These are phyloP conservation scores for Gloeostereum incarnatum DNA, from an alignment of 768 basidiomycete species.

Conservation along the genomic window DNA sequence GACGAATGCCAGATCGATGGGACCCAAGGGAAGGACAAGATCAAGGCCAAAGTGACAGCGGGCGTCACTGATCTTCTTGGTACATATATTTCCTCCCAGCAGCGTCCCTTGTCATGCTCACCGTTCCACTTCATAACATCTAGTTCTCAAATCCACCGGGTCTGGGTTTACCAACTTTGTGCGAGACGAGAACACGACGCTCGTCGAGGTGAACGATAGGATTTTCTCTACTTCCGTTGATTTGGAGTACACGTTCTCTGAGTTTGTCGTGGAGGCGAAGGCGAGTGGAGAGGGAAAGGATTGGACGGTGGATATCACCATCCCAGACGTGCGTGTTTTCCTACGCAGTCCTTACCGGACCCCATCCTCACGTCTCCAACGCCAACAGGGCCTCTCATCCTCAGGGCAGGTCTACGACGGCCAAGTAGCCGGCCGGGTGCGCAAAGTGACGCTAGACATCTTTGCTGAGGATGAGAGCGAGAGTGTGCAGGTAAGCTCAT, in stretches of 20 bases:
- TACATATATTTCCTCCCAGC: slow-evolving; percentile 21
- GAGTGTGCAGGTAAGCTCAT: slow-evolving; percentile 68
- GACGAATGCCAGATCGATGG: slow-evolving; percentile 65
- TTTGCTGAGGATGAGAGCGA: slow-evolving; percentile 88
- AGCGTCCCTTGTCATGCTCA: neutral
- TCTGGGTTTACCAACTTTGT: slow-evolving; percentile 78
- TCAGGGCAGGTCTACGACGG: slow-evolving; percentile 64
- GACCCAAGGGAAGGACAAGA: slow-evolving; percentile 47
- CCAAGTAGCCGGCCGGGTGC: slow-evolving; percentile 42
- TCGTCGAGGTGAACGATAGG: slow-evolving; percentile 75
- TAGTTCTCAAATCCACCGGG: slow-evolving; percentile 86
- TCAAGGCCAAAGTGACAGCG: slow-evolving; percentile 51
- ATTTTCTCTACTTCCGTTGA: slow-evolving; percentile 89
- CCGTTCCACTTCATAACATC: neutral
- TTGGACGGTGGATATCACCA: too few relatives aligned
- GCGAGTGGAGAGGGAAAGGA: too few relatives aligned
- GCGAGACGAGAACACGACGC: slow-evolving; percentile 84
- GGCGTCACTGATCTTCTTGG: slow-evolving; percentile 79
- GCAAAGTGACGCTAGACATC: slow-evolving; percentile 60
- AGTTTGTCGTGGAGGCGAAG: too few relatives aligned
- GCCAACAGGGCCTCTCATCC: too few relatives aligned
- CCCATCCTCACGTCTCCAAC: too few relatives aligned
- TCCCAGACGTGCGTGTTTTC: too few relatives aligned
- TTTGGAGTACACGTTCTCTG: slow-evolving; percentile 55
- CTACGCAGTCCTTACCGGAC: too few relatives aligned